A percentile compares a stretch with the other conserved stretches of the same genome.
phyloP scores from a whole-genome alignment of 345 rosid species.

The Eucalyptus regnans region DNA sequence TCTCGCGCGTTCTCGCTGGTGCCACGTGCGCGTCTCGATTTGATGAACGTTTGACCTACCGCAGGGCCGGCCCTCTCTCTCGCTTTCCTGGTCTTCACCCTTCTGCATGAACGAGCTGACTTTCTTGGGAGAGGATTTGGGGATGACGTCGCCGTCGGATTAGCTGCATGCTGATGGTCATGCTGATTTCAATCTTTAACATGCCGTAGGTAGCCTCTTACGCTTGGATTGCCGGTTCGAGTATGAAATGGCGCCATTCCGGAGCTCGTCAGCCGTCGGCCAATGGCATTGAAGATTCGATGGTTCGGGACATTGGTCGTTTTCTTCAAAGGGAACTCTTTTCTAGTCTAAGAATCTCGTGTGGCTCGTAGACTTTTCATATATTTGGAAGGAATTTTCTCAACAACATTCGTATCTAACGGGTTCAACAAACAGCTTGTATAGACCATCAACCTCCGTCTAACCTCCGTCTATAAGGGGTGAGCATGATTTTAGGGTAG shows the following conservation, averaged over 20 bases:
- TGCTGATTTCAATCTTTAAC: neutral
- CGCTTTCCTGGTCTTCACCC: neutral
- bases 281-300: neutral
- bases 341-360: neutral
- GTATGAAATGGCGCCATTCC: neutral
- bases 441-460: neutral
- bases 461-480: neutral
- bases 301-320: neutral
- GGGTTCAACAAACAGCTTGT: neutral
- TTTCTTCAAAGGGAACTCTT: neutral
- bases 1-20: neutral
- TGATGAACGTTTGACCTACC: neutral
- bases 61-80: neutral
- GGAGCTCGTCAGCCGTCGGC: neutral
- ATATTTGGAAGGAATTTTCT: neutral
- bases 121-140: neutral
- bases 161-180: neutral
- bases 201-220: neutral
- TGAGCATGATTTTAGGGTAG: neutral
- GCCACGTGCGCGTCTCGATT: neutral
- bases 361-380: neutral
- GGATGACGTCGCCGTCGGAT: neutral
- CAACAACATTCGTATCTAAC: neutral
- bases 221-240: too few relatives aligned
- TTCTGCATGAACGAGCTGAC: neutral